Percentiles rank a stretch among this genome's conserved stretches.
phyloP scores from a whole-genome alignment of 495 filamentous ascomycete genomes.

The Pyrenula massariospora region DNA sequence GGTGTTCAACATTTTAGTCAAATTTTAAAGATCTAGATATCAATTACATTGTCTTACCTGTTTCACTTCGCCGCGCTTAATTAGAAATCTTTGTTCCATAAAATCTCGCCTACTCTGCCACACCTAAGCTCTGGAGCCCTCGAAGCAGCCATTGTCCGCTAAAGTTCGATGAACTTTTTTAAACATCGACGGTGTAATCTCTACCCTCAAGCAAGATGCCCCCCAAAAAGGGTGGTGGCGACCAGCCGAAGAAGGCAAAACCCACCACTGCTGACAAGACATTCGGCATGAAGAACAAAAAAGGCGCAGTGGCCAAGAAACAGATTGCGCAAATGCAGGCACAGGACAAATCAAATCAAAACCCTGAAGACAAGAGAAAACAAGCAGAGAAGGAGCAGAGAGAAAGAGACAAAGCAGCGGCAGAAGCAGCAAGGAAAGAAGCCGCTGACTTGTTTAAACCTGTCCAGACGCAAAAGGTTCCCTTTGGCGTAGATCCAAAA shows the following conservation, averaged over 20 bases:
- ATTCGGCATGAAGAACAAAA: slow-evolving; percentile 99
- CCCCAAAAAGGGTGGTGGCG: slow-evolving; percentile 67
- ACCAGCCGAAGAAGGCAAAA: slow-evolving; percentile 57
- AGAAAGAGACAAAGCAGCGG: slow-evolving; percentile 80
- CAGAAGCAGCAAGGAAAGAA: slow-evolving; percentile 67
- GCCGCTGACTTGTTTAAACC: slow-evolving; percentile 84
- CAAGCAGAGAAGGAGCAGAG: slow-evolving; percentile 78
- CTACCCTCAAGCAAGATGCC: slow-evolving; percentile 54
- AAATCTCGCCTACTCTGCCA: too few species aligned
- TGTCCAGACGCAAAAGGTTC: slow-evolving; percentile 88
- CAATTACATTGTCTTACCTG: too few species aligned
- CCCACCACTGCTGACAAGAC: slow-evolving; percentile 85
- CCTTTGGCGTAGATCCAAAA: slow-evolving; percentile 96
- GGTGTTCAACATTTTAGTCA: too few species aligned
- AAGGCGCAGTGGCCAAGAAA: slow-evolving; percentile 79
- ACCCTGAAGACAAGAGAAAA: slow-evolving; percentile 74
- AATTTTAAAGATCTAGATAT: too few species aligned
- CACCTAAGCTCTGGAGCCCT: too few species aligned
- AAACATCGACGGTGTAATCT: too few species aligned
- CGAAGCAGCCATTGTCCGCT: too few species aligned
- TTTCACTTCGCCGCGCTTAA: too few species aligned
- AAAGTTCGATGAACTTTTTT: too few species aligned
- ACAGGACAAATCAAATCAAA: slow-evolving; percentile 58
- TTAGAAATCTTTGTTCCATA: too few species aligned
- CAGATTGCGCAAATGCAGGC: slow-evolving; percentile 71